Percentiles rank a stretch among this genome's conserved stretches.
Evolutionary conservation across 2,329 filamentous ascomycete species (phyloP).

Genomic region (Didymella lethalis): DNA sequence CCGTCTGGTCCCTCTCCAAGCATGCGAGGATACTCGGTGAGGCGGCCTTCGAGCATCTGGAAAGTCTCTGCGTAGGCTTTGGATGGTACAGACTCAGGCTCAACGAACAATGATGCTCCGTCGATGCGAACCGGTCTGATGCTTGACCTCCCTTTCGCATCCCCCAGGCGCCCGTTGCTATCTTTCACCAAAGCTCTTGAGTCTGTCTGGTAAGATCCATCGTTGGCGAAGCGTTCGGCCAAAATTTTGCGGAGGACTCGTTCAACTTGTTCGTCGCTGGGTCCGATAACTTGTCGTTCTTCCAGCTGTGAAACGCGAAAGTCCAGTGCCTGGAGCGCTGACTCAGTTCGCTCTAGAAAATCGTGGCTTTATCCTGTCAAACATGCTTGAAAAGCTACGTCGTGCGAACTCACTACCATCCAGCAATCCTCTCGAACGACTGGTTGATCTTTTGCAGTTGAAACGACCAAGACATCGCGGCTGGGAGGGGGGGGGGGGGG

Average conservation of each 20-base stretch:
- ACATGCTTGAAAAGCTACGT: neutral
- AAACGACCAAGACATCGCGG: conserved; percentile 43
- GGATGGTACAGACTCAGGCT: conserved; percentile 42
- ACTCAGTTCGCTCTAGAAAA: conserved; percentile 45
- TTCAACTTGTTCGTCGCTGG: conserved; percentile 47
- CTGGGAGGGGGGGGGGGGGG: too few species aligned
- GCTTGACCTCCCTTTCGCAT: conserved; percentile 11
- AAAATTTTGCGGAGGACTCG: conserved; percentile 48
- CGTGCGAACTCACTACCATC: conserved; percentile 41
- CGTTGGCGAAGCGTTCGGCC: conserved; percentile 40
- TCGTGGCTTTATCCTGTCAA: conserved; percentile 32
- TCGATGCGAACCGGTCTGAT: conserved; percentile 34
- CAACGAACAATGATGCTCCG: conserved; percentile 33
- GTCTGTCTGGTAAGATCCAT: conserved; percentile 17
- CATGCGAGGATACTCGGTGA: conserved; percentile 32
- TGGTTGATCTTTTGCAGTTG: conserved; percentile 45
- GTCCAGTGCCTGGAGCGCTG: conserved; percentile 39
- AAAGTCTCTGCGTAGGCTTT: conserved; percentile 40
- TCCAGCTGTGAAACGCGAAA: conserved; percentile 41
- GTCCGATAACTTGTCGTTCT: conserved; percentile 37
- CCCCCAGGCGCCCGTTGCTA: conserved; percentile 31
- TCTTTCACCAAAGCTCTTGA: conserved; percentile 21
- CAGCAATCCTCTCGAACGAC: conserved; percentile 43
- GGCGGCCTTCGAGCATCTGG: conserved; percentile 36
- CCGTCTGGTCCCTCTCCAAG: neutral